A percentile compares a stretch with the other conserved stretches of the same genome.
phyloP scores from a whole-genome alignment of 345 rosid genomes.

The Populus pruinosa region DNA sequence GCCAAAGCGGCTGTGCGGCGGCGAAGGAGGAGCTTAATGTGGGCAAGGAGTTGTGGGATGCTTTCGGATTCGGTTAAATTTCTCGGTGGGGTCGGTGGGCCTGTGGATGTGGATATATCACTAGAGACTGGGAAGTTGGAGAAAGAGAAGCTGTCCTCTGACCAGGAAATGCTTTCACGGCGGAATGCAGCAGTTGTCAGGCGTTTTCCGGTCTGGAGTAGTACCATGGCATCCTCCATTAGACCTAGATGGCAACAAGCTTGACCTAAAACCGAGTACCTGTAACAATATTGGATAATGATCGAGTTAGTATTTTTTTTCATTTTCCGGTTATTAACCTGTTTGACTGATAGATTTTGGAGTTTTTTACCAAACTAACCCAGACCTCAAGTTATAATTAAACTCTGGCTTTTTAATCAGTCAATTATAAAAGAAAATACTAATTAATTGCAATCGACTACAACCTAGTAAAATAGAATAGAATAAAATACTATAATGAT shows the following conservation, averaged over 20 bases:
- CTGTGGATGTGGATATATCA: constrained; percentile 26
- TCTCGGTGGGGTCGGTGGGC: constrained; percentile 58
- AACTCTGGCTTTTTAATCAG: neutral
- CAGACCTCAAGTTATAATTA: neutral
- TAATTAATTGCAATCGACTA: neutral
- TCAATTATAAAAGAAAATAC: neutral
- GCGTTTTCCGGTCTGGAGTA: constrained; percentile 90
- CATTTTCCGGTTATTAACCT: neutral
- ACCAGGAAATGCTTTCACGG: constrained; percentile 74
- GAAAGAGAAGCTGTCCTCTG: constrained; percentile 83
- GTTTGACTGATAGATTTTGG: neutral
- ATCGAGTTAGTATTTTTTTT: neutral
- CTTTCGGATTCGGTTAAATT: constrained; percentile 44
- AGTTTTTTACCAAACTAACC: neutral
- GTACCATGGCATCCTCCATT: constrained; percentile 96
- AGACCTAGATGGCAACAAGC: constrained; percentile 90
- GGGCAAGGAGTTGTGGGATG: constrained; percentile 61
- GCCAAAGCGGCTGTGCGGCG: constrained; percentile 88
- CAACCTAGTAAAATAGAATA: neutral
- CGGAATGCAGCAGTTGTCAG: constrained; percentile 92
- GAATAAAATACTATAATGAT: neutral
- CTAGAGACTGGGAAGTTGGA: constrained; percentile 31
- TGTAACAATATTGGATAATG: constrained; percentile 12
- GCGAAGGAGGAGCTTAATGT: constrained; percentile 81
- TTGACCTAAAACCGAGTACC: constrained; percentile 81